Base-by-base conservation (phyloP, 176 grass and related monocot genomes). In the Aegilops sharonensis region DNA sequence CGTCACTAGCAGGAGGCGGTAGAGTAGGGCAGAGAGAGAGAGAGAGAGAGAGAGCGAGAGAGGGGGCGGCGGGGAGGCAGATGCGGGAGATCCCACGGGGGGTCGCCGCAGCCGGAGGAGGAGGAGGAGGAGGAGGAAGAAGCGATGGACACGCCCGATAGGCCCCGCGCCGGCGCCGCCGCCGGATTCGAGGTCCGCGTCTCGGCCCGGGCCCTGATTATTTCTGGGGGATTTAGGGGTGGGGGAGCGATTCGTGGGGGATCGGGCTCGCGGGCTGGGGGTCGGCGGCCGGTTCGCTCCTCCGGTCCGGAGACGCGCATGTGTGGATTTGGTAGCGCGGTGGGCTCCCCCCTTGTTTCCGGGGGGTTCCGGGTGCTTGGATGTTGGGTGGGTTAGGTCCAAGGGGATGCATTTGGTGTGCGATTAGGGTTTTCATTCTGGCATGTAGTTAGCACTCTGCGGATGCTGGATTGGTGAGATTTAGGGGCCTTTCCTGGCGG, bases 141-240 rank as follows among this genome's bases (percentile, higher is more conserved):
- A 32, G 68, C 75, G 61, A 92, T 94, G 92, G 92, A 94, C 89
- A 89, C 92, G 81, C 92, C 92, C 65, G 87, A 91, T 78, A 91
- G 92, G 89, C 85, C 89, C 81, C 85, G 83, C 78, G 63, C 47
- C 81, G 73, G 24, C 69, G 75, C 24, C 47, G 60, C 27, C 66
- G 82, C 77, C 75, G 81, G 68, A 9, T 75, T 85, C 77, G 89
- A 91, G 89, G 89, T 91, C 81, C 15, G 61, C 18, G 5, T 24
- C 85, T 74, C 45, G 11, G 9, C 5, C 34, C 6, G 63, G 5
- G 9, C 13, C 29, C 18, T 21, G 36, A 3, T 56, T 25, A 42
- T 21, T 13, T 29, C 63, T 5, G 39, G 9, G 70, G 70, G 50
- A 54, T 54, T 54, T 54, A 21, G 20, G 57, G 50, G 27, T 20